A percentile compares a stretch with the other conserved stretches of the same genome.
These are phyloP conservation scores for Zymoseptoria pseudotritici DNA, from an alignment of 2,329 filamentous ascomycete genomes.

Conservation along the genomic window DNA sequence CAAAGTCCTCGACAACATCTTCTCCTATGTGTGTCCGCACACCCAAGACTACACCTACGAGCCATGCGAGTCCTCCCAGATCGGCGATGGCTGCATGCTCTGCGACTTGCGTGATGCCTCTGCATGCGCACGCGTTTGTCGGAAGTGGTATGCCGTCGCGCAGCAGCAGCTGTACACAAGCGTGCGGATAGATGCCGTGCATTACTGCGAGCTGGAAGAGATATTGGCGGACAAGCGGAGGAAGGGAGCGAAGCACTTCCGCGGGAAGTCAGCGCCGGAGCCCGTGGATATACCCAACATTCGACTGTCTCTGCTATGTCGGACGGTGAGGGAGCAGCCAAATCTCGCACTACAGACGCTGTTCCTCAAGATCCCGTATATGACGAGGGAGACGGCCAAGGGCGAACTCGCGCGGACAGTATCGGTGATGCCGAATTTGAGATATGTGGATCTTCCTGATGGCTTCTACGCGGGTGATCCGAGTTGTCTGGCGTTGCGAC, in stretches of 20 bases:
- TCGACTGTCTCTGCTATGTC: conserved; percentile 69
- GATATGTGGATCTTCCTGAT: conserved; percentile 84
- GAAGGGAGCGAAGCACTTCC: conserved; percentile 38
- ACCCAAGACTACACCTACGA: conserved; percentile 68
- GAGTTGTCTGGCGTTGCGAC: conserved; percentile 64
- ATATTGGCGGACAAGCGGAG: conserved; percentile 72
- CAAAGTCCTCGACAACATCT: conserved; percentile 67
- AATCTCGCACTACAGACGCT: conserved; percentile 62
- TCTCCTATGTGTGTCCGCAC: conserved; percentile 78
- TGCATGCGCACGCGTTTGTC: conserved; percentile 67
- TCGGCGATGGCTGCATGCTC: conserved; percentile 79
- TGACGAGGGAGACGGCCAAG: conserved; percentile 83
- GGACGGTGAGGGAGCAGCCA: conserved; percentile 72
- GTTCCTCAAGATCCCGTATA: conserved; percentile 85
- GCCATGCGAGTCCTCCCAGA: conserved; percentile 71
- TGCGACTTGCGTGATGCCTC: conserved; percentile 87
- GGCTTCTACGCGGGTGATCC: conserved; percentile 78
- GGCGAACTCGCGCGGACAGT: conserved; percentile 78
- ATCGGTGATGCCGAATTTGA: conserved; percentile 74
- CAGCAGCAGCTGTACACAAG: conserved; percentile 62
- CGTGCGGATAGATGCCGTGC: conserved; percentile 86
- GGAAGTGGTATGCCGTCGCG: conserved; percentile 59
- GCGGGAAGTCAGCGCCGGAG: conserved; percentile 61
- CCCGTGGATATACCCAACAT: conserved; percentile 71
- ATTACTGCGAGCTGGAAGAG: conserved; percentile 86